Evolutionary conservation across 495 filamentous ascomycete species (phyloP).

Genomic region (Tuber borchii): DNA sequence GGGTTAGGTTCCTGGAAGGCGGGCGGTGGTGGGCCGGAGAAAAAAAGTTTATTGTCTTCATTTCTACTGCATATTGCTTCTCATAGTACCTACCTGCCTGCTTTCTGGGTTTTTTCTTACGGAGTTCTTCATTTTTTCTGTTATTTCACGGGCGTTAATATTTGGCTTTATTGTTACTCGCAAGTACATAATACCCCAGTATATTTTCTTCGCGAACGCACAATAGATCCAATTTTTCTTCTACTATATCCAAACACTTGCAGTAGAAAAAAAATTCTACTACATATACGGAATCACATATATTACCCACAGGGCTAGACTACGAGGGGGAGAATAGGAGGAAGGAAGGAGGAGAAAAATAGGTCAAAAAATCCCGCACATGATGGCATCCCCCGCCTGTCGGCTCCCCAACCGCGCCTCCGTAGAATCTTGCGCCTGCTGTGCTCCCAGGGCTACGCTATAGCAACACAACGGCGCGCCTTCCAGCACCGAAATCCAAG

Average conservation of each 20-base stretch:
- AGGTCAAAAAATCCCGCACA: background rate
- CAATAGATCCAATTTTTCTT: constrained; percentile 1
- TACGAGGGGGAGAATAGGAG: too few species aligned
- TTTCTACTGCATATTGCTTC: background rate
- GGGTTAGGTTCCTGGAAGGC: background rate
- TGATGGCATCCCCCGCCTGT: background rate
- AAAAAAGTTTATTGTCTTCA: background rate
- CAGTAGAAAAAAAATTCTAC: background rate
- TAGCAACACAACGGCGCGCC: background rate
- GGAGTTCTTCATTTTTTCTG: background rate
- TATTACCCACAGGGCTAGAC: background rate
- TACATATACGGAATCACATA: background rate
- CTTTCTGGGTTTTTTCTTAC: background rate
- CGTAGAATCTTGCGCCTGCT: background rate
- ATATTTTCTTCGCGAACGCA: constrained; percentile 1
- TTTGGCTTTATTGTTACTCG: constrained; percentile 2
- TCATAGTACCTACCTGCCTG: background rate
- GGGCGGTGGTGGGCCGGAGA: background rate
- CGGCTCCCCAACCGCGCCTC: background rate
- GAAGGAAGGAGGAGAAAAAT: background rate
- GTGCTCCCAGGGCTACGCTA: background rate
- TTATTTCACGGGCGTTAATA: background rate
- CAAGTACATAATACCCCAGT: constrained; percentile 1
- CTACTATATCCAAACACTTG: background rate
- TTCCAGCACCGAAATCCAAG: background rate